Base-by-base conservation (phyloP, 805 yeast species). In the Jamesozyma jinghongensis region DNA sequence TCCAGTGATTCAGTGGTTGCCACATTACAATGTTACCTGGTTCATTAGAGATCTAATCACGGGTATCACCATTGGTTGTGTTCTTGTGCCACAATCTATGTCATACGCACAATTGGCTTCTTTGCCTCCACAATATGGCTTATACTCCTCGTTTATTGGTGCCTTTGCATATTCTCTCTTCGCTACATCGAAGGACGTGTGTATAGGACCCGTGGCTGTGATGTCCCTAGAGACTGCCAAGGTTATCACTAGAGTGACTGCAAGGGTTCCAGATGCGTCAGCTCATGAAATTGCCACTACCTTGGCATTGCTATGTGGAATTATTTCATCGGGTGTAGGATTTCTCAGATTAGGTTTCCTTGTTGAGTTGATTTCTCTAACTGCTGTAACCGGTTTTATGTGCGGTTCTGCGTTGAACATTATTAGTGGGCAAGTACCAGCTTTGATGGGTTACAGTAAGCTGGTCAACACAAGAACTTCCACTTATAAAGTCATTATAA, bases 181-280 rank as follows among this genome's bases (percentile, higher is more conserved):
- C 64, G 97, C 97, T 12, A 88, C 97, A 12, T 83, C 94, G 19
- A 88, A 88, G 62, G 97, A 88, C 69, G 95, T 88, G 30, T 82
- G 94, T 45, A 87, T 88, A 53, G 97, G 97, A 20, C 97, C 97
- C 10, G 97, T 88, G 29, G 97, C 97, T 11, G 97, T 88, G 42
- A 87, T 88, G 95, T 83, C 94, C 13, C 61, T 77, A 49, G 88
- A 86, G 59, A 86, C 85, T 28, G 79, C 88, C 37, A 84, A 81
- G 59, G 86, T 85, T 41, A 71, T 88, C 41, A 71, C 76, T 20
- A 67, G 69, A 37, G 92, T 87, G 10, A 74, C 75, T 46, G 66
- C 51, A 11, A 72, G 68, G 44, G 68, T 71, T 47, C 70, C 76
- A 0, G 59, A 42, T 37, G 58, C 62, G 28, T 44, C 63, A 19